phyloP scores from a whole-genome alignment of 2,329 filamentous ascomycete species.

The Cryphonectria japonica region DNA sequence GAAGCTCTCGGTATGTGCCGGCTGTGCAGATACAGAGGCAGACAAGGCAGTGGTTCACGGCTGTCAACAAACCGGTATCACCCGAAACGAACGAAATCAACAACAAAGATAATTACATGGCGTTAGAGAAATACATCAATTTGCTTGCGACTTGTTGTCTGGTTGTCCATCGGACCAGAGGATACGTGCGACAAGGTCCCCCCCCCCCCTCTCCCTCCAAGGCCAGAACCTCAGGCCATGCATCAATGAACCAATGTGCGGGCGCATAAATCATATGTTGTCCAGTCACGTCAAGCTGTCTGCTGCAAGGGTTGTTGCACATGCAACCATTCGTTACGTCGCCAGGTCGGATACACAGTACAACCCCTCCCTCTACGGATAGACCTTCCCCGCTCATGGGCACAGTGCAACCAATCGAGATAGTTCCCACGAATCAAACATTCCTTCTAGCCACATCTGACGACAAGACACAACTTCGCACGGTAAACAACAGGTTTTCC shows the following conservation, averaged over 20 bases:
- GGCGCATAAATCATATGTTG: neutral
- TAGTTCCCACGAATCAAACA: neutral
- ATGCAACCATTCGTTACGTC: neutral
- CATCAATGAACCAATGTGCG: neutral
- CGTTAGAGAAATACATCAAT: neutral
- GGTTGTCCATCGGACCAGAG: neutral
- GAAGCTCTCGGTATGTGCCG: neutral
- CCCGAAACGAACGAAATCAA: neutral
- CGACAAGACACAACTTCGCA: neutral
- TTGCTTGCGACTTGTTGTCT: neutral
- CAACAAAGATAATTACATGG: neutral
- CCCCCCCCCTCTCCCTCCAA: no score
- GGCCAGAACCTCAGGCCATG: neutral
- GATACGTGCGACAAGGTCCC: neutral
- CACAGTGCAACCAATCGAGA: neutral
- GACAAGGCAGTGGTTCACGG: neutral
- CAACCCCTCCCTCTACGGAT: no score
- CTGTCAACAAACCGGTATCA: neutral
- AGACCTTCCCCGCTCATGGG: neutral
- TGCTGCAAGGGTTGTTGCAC: neutral
- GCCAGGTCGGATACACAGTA: neutral
- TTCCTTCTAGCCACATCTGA: neutral
- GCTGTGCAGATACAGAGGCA: neutral
- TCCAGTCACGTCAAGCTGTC: neutral
- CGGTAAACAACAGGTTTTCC: neutral